Evolutionary conservation across 768 basidiomycete species (phyloP).

Genomic region (Butyriboletus loyo): DNA sequence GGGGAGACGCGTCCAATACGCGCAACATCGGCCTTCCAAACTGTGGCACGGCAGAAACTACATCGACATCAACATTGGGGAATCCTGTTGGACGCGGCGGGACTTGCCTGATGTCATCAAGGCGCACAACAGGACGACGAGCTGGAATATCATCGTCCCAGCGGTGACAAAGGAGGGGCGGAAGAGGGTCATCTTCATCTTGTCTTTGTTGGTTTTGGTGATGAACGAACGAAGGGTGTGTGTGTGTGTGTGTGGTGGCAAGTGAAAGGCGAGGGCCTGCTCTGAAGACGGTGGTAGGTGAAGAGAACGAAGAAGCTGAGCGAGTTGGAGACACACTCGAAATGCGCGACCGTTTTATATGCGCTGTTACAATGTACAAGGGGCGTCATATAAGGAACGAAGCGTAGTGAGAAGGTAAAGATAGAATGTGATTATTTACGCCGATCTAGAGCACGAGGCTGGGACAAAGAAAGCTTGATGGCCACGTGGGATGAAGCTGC

Average conservation of each 20-base stretch:
- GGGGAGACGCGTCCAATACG: conserved; percentile 4
- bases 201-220: neutral
- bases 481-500: too few species aligned
- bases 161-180: conserved; percentile 18
- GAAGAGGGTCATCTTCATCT: conserved; percentile 22
- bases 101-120: conserved; percentile 14
- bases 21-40: conserved; percentile 15
- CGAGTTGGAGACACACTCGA: neutral
- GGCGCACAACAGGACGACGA: conserved; percentile 6
- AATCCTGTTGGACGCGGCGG: neutral
- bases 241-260: too few species aligned
- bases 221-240: neutral
- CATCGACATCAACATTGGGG: neutral
- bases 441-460: neutral
- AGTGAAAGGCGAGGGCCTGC: conserved; percentile 13
- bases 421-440: too few species aligned
- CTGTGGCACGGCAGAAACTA: conserved; percentile 21
- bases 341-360: conserved; percentile 7
- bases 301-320: neutral
- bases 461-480: neutral
- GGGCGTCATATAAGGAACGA: conserved; percentile 15
- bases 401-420: neutral
- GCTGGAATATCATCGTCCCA: conserved; percentile 2
- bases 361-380: conserved; percentile 8
- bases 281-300: neutral